phyloP scores from a whole-genome alignment of 2,329 filamentous ascomycete species.

The Phialocephala subalpina region DNA sequence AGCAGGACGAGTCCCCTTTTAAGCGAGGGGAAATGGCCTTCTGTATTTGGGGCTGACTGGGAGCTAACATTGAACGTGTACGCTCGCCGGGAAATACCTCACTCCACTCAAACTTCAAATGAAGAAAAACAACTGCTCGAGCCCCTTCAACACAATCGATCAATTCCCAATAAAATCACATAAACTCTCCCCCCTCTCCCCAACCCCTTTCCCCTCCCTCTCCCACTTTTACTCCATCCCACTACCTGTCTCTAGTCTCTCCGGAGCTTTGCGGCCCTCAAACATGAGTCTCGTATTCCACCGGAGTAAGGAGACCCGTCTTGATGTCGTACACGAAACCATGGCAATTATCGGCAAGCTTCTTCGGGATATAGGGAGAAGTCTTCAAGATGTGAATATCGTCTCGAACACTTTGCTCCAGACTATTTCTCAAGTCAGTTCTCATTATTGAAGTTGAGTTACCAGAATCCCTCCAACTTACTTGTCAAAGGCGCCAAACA shows the following conservation, averaged over 20 bases:
- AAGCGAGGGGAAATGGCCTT: too few relatives aligned
- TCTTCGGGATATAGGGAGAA: slow-evolving; percentile 8
- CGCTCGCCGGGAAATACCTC: too few relatives aligned
- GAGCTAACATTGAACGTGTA: too few relatives aligned
- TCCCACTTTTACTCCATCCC: too few relatives aligned
- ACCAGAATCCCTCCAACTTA: neutral
- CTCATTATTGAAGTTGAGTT: neutral
- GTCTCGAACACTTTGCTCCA: slow-evolving; percentile 9
- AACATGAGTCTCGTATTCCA: neutral
- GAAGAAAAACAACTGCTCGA: too few relatives aligned
- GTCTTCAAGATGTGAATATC: slow-evolving; percentile 9
- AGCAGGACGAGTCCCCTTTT: too few relatives aligned
- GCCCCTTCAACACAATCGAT: too few relatives aligned
- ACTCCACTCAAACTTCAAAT: too few relatives aligned
- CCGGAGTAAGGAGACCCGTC: slow-evolving; percentile 4
- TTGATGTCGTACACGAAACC: slow-evolving; percentile 10
- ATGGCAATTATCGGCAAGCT: slow-evolving; percentile 7
- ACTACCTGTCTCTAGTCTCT: too few relatives aligned
- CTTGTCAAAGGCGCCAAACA: slow-evolving; percentile 12
- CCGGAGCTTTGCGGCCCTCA: neutral
- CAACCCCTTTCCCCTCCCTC: too few relatives aligned
- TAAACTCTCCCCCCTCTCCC: too few relatives aligned
- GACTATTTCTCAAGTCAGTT: slow-evolving; percentile 7
- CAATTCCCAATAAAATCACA: neutral
- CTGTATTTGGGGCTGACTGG: too few relatives aligned